Percentiles rank a stretch among this genome's conserved stretches.
Evolutionary conservation across 768 basidiomycete genomes (phyloP).

Genomic region (Tulasnella sp.): DNA sequence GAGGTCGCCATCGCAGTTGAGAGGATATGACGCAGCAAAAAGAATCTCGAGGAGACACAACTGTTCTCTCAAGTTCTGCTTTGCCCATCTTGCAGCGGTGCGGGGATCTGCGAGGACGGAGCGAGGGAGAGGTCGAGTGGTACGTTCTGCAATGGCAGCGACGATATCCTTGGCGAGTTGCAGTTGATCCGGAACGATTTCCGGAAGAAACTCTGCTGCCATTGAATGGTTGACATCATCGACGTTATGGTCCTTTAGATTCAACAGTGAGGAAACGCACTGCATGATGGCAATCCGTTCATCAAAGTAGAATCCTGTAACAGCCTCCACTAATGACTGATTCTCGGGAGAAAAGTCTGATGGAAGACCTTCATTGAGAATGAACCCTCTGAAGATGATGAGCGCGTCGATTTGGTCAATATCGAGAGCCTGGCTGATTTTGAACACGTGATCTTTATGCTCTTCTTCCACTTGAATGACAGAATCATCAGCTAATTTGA

Average conservation of each 20-base stretch:
- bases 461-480: slow-evolving; percentile 49
- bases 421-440: slow-evolving; percentile 57
- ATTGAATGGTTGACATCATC: slow-evolving; percentile 41
- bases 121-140: slow-evolving; percentile 14
- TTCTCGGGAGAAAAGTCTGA: slow-evolving; percentile 1
- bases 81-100: slow-evolving; percentile 52
- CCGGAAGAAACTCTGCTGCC: slow-evolving; percentile 41
- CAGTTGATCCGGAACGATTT: slow-evolving; percentile 49
- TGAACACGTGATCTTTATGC: slow-evolving; percentile 55
- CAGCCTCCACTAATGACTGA: slow-evolving; percentile 40
- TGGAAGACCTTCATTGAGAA: slow-evolving; percentile 40
- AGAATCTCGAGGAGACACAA: slow-evolving; percentile 69
- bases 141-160: slow-evolving; percentile 38
- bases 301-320: slow-evolving; percentile 70
- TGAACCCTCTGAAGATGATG: slow-evolving; percentile 58
- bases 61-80: slow-evolving; percentile 66
- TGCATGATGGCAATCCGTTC: slow-evolving; percentile 64
- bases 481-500: slow-evolving; percentile 55
- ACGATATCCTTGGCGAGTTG: slow-evolving; percentile 52
- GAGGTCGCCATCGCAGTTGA: slow-evolving; percentile 48
- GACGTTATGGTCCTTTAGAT: slow-evolving; percentile 49
- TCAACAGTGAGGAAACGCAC: slow-evolving; percentile 59
- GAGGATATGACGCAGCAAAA: slow-evolving; percentile 81
- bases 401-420: slow-evolving; percentile 75
- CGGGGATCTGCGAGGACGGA: slow-evolving; percentile 37